A percentile compares a stretch with the other conserved stretches of the same genome.
phyloP scores from a whole-genome alignment of 441 rosid species.

The Adansonia grandidieri region DNA sequence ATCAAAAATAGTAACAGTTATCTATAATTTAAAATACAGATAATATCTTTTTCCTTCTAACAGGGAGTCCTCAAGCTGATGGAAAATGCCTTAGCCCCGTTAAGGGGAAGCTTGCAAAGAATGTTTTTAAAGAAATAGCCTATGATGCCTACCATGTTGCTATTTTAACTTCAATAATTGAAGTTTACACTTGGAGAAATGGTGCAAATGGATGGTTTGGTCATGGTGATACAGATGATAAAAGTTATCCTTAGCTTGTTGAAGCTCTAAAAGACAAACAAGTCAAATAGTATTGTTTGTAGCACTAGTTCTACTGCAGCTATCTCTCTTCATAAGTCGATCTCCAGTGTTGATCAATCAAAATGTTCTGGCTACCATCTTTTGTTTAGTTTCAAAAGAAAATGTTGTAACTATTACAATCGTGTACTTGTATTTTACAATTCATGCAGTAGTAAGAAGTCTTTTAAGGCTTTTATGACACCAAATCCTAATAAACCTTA shows the following conservation, averaged over 20 bases:
- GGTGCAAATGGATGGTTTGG: conserved; percentile 65
- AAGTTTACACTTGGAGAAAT: conserved; percentile 68
- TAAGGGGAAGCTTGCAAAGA: conserved; percentile 54
- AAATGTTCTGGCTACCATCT: conserved; percentile 59
- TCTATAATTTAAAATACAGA: no score
- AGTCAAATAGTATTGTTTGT: conserved; percentile 56
- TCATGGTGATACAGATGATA: conserved; percentile 59
- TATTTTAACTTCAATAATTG: conserved; percentile 56
- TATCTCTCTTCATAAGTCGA: conserved; percentile 59
- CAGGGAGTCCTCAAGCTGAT: conserved; percentile 56
- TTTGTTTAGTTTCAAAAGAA: conserved; percentile 59
- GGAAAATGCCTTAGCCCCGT: conserved; percentile 53
- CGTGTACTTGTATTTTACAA: conserved; percentile 64
- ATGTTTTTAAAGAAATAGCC: conserved; percentile 59
- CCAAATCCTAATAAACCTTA: conserved; percentile 55
- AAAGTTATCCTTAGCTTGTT: conserved; percentile 49
- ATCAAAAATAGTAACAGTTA: no score
- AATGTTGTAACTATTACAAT: conserved; percentile 60
- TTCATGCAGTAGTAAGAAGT: conserved; percentile 57
- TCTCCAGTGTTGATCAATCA: conserved; percentile 59
- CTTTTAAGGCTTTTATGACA: conserved; percentile 61
- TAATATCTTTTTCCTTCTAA: no score
- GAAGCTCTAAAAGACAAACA: conserved; percentile 63
- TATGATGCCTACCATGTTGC: conserved; percentile 63
- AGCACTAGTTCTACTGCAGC: conserved; percentile 57